Percentiles rank a stretch among this genome's conserved stretches.
phyloP scores from a whole-genome alignment of 768 basidiomycete species.

The Asterophora lycoperdoides region DNA sequence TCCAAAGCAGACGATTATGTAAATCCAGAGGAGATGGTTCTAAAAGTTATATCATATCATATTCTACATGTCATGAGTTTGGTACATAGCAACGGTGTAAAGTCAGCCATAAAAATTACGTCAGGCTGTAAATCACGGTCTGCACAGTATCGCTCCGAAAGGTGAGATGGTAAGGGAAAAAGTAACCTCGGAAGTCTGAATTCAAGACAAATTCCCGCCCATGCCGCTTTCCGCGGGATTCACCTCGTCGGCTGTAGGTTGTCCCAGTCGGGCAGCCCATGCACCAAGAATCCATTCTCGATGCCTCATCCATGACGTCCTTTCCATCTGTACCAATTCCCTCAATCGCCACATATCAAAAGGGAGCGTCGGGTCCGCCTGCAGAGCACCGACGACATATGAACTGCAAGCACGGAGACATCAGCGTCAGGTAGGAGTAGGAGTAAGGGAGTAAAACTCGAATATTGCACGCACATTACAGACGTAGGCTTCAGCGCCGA shows the following conservation, averaged over 20 bases:
- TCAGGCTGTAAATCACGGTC: no score
- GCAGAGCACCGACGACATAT: conserved; percentile 30
- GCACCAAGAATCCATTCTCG: conserved; percentile 22
- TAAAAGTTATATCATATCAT: no score
- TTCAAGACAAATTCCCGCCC: neutral
- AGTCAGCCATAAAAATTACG: no score
- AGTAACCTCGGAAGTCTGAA: no score
- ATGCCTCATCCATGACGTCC: conserved; percentile 26
- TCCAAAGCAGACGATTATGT: no score
- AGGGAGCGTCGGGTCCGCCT: conserved; percentile 22
- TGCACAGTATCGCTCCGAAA: no score
- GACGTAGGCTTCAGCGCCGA: conserved; percentile 23
- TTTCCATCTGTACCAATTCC: conserved; percentile 29
- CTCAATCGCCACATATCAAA: conserved; percentile 27
- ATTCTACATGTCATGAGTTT: no score
- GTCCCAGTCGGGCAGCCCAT: neutral
- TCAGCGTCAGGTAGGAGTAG: neutral
- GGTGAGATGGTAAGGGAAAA: neutral
- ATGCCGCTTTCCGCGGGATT: conserved; percentile 7
- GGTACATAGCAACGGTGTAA: no score
- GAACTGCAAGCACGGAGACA: conserved; percentile 15
- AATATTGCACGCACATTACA: conserved; percentile 27
- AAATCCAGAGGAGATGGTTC: no score
- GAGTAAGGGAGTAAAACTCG: neutral
- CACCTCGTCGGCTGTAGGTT: conserved; percentile 15